Percentiles rank a stretch among this genome's conserved stretches.
Conservation (phyloP, 2,329 filamentous ascomycete species). For the Aspergillus floridensis region DNA sequence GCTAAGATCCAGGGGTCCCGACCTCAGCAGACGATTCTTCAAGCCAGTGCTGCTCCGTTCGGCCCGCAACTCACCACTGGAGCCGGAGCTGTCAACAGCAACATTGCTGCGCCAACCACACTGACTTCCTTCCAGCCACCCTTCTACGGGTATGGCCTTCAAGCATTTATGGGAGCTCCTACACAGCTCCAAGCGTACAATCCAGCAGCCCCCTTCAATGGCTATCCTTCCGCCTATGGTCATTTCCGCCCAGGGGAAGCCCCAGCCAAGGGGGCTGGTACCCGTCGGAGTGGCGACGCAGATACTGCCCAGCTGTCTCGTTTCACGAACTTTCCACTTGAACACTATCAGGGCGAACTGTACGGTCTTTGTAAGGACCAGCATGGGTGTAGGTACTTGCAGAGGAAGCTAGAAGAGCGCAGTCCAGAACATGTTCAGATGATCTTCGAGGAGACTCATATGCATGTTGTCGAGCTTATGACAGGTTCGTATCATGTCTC, state of each 20-base stretch:
- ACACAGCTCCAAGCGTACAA: conserved; percentile 47
- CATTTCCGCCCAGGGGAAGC: conserved; percentile 66
- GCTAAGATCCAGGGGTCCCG: conserved; percentile 50
- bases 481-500: conserved; percentile 53
- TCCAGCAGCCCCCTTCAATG: conserved; percentile 55
- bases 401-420: conserved; percentile 94
- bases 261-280: conserved; percentile 72
- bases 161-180: conserved; percentile 55
- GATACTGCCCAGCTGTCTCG: conserved; percentile 64
- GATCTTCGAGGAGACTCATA: conserved; percentile 91
- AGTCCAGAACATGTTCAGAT: conserved; percentile 79
- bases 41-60: conserved; percentile 77
- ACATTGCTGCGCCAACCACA: conserved; percentile 30
- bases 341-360: conserved; percentile 77
- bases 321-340: conserved; percentile 78
- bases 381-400: conserved; percentile 92
- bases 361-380: conserved; percentile 95
- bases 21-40: conserved; percentile 68
- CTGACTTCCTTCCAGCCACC: conserved; percentile 37
- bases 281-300: conserved; percentile 49
- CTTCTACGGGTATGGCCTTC: conserved; percentile 52
- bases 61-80: conserved; percentile 58
- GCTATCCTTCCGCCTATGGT: conserved; percentile 48
- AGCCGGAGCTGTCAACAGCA: conserved; percentile 19
- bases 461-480: conserved; percentile 96